phyloP scores from a whole-genome alignment of 257 asterid genomes.

The Lantana camara region DNA sequence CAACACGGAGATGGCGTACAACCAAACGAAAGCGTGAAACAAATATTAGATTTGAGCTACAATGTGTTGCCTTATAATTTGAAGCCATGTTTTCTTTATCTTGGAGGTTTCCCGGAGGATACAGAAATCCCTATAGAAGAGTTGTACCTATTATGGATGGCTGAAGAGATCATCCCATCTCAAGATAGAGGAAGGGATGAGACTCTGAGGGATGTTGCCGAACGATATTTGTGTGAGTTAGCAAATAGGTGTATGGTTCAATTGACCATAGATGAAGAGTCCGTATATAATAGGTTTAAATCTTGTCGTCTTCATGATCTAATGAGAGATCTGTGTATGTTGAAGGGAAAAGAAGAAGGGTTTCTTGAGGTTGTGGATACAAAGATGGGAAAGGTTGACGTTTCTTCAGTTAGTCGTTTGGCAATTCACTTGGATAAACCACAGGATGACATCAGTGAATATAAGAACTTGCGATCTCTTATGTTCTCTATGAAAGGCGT shows the following conservation, averaged over 20 bases:
- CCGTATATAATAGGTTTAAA: neutral
- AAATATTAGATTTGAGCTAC: no score
- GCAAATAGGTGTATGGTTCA: constrained; percentile 31
- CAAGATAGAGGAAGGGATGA: constrained; percentile 7
- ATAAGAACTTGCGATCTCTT: neutral
- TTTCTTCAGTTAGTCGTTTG: no score
- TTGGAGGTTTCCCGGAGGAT: constrained; percentile 7
- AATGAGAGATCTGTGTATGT: constrained; percentile 22
- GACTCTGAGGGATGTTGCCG: constrained; percentile 14
- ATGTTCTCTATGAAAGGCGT: neutral
- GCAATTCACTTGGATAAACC: no score
- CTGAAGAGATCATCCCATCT: neutral
- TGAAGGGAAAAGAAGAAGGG: constrained; percentile 20
- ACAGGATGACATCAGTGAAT: no score
- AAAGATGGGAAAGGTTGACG: neutral
- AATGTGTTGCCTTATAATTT: no score
- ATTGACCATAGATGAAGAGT: neutral
- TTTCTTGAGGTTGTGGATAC: no score
- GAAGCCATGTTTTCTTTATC: constrained; percentile 25
- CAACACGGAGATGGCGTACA: no score
- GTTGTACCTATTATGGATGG: neutral
- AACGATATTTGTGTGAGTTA: constrained; percentile 20
- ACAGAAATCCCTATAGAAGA: neutral
- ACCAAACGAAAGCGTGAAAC: no score
- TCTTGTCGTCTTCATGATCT: constrained; percentile 23